phyloP scores from a whole-genome alignment of 1,284 basidiomycete genomes.

The Ceratobasidium sp. region DNA sequence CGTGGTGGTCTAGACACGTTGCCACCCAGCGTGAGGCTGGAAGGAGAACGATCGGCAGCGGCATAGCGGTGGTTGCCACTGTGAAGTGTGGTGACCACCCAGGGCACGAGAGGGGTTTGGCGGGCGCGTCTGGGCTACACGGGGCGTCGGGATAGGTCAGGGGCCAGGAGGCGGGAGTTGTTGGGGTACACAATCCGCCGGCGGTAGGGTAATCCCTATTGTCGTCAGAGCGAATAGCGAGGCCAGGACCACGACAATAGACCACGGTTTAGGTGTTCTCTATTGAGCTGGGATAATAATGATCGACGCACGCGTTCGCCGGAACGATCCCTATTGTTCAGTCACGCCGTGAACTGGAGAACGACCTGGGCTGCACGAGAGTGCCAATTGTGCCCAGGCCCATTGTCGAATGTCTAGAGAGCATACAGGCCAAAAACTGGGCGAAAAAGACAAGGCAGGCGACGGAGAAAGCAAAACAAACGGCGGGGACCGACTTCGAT shows the following conservation, averaged over 20 bases:
- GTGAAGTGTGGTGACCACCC: not conserved
- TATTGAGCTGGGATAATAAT: constrained; percentile 16
- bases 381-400: not conserved
- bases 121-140: not conserved
- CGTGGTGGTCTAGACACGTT: not conserved
- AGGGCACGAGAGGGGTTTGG: not conserved
- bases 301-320: constrained; percentile 20
- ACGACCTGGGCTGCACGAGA: not conserved
- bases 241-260: constrained; percentile 9
- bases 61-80: not conserved
- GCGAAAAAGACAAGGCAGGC: not conserved
- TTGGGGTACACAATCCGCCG: not conserved
- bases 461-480: constrained; percentile 12
- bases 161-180: not conserved
- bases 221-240: too few relatives aligned
- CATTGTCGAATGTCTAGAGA: not conserved
- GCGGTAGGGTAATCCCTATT: constrained; percentile 9
- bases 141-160: not conserved
- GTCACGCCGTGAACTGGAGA: constrained; percentile 1
- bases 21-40: not conserved
- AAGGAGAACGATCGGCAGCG: not conserved
- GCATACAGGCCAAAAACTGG: not conserved
- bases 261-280: not conserved
- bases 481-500: constrained; percentile 30
- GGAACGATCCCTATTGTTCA: constrained; percentile 28